Base-by-base conservation (phyloP, 768 basidiomycete species). In the Neoboletus brunneissimus region DNA sequence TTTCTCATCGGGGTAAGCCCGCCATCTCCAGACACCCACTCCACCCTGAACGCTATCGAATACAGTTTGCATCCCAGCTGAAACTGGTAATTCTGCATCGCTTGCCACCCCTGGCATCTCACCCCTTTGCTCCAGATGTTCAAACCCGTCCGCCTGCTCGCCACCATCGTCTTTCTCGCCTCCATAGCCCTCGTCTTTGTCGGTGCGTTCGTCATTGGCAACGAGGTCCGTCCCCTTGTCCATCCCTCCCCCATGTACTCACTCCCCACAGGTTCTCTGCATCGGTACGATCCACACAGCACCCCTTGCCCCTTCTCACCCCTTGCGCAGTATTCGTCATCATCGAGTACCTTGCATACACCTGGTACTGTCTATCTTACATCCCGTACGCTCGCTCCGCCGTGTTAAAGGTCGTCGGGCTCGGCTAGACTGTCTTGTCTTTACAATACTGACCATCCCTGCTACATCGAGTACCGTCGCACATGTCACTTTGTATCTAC, bases 321-420 rank as follows among this genome's bases (percentile, higher is more conserved):
- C 22, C 10, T 29, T 50, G 11, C 13, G 15, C 73, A 91, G 91
- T 94, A 55, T 91, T 97, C 70, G 94, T 97, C 56, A 80, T 96
- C 73, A 77, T 97, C 71, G 87, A 95, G 72, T 96, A 91, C 72
- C 78, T 96, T 55, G 94, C 94, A 7, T 96, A 89, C 73, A 84
- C 88, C 22, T 97, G 94, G 93, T 95, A 89, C 70, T 84, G 81
- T 49, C 73, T 90, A 31, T 88, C 87, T 8, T 97, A 95, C 75
- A 92, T 98, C 63, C 94, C 94, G 3, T 96, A 95, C 64, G 94
- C 94, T 3, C 82, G 94, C 53, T 69, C 84, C 2, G 87, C 86
- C 13, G 82, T 91, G 42, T 76, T 82, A 56, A 91, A 84, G 69
- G 69, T 83, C 32, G 76, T 91, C 55, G 87, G 80, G 4, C 68